phyloP scores from a whole-genome alignment of 2,329 filamentous ascomycete species.

The Aureobasidium melanogenum region DNA sequence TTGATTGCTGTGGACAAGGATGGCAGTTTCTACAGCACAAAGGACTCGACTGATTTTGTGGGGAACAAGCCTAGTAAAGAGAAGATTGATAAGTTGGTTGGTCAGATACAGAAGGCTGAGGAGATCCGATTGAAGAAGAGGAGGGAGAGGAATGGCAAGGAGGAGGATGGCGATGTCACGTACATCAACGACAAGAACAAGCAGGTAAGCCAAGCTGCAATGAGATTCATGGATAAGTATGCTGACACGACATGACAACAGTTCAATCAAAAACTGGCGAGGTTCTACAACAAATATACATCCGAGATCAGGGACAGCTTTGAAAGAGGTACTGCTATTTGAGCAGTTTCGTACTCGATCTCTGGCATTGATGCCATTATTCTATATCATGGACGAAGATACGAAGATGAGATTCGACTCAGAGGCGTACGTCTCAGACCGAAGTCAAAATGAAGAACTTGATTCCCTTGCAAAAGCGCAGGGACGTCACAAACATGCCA shows the following conservation, averaged over 20 bases:
- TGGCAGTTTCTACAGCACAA: conserved; percentile 82
- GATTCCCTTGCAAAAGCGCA: too few species aligned
- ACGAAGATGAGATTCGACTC: too few species aligned
- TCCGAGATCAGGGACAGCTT: conserved; percentile 95
- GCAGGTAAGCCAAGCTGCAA: conserved; percentile 18
- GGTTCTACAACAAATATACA: conserved; percentile 99
- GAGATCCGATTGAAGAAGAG: conserved; percentile 79
- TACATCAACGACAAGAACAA: conserved; percentile 99
- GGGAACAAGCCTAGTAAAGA: conserved; percentile 82
- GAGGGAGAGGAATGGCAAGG: conserved; percentile 63
- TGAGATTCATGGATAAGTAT: neutral
- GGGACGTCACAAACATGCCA: too few species aligned
- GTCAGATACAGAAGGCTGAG: conserved; percentile 80
- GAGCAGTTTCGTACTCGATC: conserved; percentile 19
- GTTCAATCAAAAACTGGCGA: conserved; percentile 93
- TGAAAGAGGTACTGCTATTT: conserved; percentile 94
- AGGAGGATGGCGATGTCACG: conserved; percentile 84
- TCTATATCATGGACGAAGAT: too few species aligned
- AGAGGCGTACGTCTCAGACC: too few species aligned
- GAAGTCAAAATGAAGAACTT: too few species aligned
- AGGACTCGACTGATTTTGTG: conserved; percentile 70
- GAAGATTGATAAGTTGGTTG: conserved; percentile 78
- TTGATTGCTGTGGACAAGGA: conserved; percentile 88
- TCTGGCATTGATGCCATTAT: neutral
- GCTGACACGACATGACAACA: conserved; percentile 35